Base-by-base conservation (phyloP, 2,329 filamentous ascomycete species). In the Pezicula rhizophila region DNA sequence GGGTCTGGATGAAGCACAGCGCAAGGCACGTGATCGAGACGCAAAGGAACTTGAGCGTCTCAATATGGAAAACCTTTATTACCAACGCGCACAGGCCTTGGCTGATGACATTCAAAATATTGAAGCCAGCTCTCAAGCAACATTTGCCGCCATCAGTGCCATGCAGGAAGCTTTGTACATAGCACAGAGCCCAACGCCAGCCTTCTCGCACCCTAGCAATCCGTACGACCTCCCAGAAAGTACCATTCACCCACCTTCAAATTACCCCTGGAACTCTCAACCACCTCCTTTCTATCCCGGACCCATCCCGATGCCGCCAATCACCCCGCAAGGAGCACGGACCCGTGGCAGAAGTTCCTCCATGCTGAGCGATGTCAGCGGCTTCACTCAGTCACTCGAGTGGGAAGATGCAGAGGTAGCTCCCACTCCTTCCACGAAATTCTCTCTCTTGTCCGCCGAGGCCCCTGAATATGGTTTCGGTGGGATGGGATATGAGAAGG, bases 291-390 rank as follows among this genome's bases (percentile, higher is more conserved):
- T 47, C n/a, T 45, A 50, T 15, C 45, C 45, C 17, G 50, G 40
- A 28, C 17, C 49, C 12, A 45, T 42, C 35, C 43, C 15, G 40
- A 38, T 31, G 34, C 47, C 46, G 42, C 33, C 48, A 47, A 8
- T 25, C 53, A 11, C 45, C 48, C 40, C 52, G 18, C 54, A 52
- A 23, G 55, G 52, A 10, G 35, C 34, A 17, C 37, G 56, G 18
- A 57, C 56, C 28, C 68, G 80, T 40, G 80, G 79, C 18, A 76
- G 81, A 43, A 84, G 80, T 26, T 83, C 79, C 8, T 83, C 79
- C 49, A 85, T 85, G 81, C 74, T 85, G 2, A 84, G 80, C 59
- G 77, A 83, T 57, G 70, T 84, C 3, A 83, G 79, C n/a, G 80
- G 80, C 17, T 82, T 84, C 57, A 85, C 81, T 7, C 79, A 84